Percentiles rank a stretch among this genome's conserved stretches.
phyloP scores from a whole-genome alignment of 1,284 basidiomycete genomes.

The Cryptococcus sp. region DNA sequence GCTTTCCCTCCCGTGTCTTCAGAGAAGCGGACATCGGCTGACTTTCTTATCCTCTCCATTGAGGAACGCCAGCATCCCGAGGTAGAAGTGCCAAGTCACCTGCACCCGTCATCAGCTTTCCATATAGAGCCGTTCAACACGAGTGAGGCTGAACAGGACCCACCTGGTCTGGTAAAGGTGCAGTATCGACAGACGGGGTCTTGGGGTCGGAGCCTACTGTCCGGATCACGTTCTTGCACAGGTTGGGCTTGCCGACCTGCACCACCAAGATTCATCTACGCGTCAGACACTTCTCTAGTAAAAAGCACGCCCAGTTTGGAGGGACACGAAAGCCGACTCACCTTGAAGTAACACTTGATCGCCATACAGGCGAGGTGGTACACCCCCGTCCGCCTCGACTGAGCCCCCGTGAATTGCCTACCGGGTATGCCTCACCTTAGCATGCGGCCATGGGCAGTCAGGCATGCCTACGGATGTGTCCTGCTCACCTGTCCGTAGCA shows the following conservation, averaged over 20 bases:
- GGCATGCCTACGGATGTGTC: too few relatives aligned
- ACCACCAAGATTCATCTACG: background rate
- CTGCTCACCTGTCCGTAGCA: slow-evolving; percentile 78
- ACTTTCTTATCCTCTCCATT: slow-evolving; percentile 86
- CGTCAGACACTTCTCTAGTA: too few relatives aligned
- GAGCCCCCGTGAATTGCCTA: slow-evolving; percentile 63
- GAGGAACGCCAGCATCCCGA: slow-evolving; percentile 89
- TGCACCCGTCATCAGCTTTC: slow-evolving; percentile 47
- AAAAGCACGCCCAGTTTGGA: background rate
- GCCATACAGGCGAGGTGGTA: slow-evolving; percentile 92
- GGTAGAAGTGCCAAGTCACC: slow-evolving; percentile 86
- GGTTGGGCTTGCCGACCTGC: slow-evolving; percentile 81
- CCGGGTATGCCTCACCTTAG: background rate
- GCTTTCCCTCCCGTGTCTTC: background rate
- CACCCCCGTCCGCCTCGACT: slow-evolving; percentile 87
- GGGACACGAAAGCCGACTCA: slow-evolving; percentile 44
- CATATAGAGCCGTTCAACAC: slow-evolving; percentile 6
- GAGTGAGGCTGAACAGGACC: slow-evolving; percentile 26
- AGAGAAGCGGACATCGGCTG: slow-evolving; percentile 7
- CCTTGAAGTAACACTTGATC: slow-evolving; percentile 92
- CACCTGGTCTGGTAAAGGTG: slow-evolving; percentile 83
- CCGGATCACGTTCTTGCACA: slow-evolving; percentile 87
- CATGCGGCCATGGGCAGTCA: too few relatives aligned
- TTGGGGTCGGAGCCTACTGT: slow-evolving; percentile 82
- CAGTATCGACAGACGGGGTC: slow-evolving; percentile 70